phyloP scores from a whole-genome alignment of 495 filamentous ascomycete genomes.

The Recurvomyces mirabilis region DNA sequence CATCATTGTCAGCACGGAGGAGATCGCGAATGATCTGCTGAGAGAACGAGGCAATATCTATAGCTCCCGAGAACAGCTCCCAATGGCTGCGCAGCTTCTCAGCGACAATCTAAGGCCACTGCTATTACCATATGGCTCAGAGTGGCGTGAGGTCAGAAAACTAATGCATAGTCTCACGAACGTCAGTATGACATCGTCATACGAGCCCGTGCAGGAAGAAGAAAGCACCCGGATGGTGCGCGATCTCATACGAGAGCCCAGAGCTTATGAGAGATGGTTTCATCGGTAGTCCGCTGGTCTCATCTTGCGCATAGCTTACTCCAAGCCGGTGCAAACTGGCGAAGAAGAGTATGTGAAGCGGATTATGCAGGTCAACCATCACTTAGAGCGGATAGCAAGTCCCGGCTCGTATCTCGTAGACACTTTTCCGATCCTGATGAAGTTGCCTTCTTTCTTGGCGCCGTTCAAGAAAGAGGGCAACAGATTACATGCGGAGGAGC shows the following conservation, averaged over 20 bases:
- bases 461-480: slow-evolving; percentile 29
- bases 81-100: slow-evolving; percentile 18
- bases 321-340: slow-evolving; percentile 27
- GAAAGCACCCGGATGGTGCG: slow-evolving; percentile 37
- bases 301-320: slow-evolving; percentile 30
- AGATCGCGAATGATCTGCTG: slow-evolving; percentile 34
- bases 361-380: slow-evolving; percentile 23
- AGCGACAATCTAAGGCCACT: slow-evolving; percentile 10
- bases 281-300: slow-evolving; percentile 29
- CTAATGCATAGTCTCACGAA: slow-evolving; percentile 26
- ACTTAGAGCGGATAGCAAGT: slow-evolving; percentile 26
- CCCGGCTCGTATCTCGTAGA: slow-evolving; percentile 31
- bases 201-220: slow-evolving; percentile 23
- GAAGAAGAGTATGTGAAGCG: slow-evolving; percentile 25
- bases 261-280: slow-evolving; percentile 28
- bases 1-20: slow-evolving; percentile 30
- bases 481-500: slow-evolving; percentile 25
- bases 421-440: slow-evolving; percentile 27
- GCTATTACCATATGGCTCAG: slow-evolving; percentile 15
- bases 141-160: slow-evolving; percentile 21
- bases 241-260: slow-evolving; percentile 24
- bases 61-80: slow-evolving; percentile 21
- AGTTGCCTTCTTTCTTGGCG: slow-evolving; percentile 26
- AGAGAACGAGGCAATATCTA: slow-evolving; percentile 31
- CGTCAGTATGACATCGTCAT: slow-evolving; percentile 22